phyloP scores from a whole-genome alignment of 257 asterid species.

The Solanum etuberosum region DNA sequence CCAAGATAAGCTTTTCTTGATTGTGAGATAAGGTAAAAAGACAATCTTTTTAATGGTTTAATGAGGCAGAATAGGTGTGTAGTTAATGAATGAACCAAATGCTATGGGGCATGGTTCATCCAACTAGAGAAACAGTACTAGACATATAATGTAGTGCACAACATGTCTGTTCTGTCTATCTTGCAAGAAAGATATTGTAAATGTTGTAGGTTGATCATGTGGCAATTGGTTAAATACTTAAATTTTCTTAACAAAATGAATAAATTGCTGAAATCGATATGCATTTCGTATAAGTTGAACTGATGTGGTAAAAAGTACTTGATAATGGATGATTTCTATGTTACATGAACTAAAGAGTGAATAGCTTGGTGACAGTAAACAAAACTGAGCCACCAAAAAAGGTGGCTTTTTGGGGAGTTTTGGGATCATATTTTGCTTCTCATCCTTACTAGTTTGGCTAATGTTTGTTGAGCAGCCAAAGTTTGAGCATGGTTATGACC shows the following conservation, averaged over 20 bases:
- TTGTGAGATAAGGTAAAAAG: not conserved
- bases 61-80: not conserved
- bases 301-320: not conserved
- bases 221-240: not conserved
- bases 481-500: conserved; percentile 78
- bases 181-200: not conserved
- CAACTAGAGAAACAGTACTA: not conserved
- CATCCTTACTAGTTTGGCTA: conserved; percentile 80
- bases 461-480: conserved; percentile 74
- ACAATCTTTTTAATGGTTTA: not conserved
- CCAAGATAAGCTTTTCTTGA: not conserved
- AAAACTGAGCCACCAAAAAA: conserved; percentile 15
- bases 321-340: not conserved
- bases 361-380: not conserved
- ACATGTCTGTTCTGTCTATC: not conserved
- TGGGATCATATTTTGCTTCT: conserved; percentile 59
- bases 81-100: not conserved
- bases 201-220: not conserved
- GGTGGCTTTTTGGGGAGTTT: not conserved
- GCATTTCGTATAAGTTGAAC: not conserved
- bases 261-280: not conserved
- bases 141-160: not conserved
- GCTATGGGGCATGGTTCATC: not conserved
- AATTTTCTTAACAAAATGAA: not conserved
- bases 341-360: not conserved